Base-by-base conservation (phyloP, 2,329 filamentous ascomycete genomes). In the Chaetomiaceae sp. region DNA sequence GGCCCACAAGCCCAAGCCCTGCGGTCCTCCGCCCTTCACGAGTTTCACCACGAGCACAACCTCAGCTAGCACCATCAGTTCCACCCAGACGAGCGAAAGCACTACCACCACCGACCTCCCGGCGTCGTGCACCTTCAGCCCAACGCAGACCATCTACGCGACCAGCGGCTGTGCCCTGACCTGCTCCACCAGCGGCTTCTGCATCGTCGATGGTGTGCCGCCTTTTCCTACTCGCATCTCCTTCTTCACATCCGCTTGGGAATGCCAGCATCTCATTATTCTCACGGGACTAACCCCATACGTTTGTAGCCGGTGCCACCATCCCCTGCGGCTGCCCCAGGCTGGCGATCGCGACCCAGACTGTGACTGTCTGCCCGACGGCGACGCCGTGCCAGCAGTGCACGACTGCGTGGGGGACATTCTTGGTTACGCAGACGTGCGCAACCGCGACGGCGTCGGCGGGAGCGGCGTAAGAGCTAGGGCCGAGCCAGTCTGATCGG, bases 281-380 rank as follows among this genome's bases (percentile, higher is more conserved):
- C n/a, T n/a, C n/a, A n/a, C n/a, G n/a, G n/a, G n/a, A n/a, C n/a
- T n/a, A n/a, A 29, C 14, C 14, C 27, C 6, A 27, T 27, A 4
- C n/a, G n/a, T n/a, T 29, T 29, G 15, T 39, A 57, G 55, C 48
- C n/a, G 34, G 34, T 9, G 52, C 47, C 1, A 57, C 55, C 5
- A 41, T 50, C 26, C 44, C 56, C 1, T 58, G 56, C 20, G 53
- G 53, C 15, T 58, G 56, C 35, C 42, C 51, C 0, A 48, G 19
- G 0, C 40, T 56, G 0, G 38, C 29, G 3, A 48, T 58, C 24
- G 26, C 41, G 32, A 47, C 51, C 2, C 45, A 49, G 22, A 56
- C 55, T 2, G 49, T 48, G 6, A 56, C 56, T 3, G 18, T 56
- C n/a, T 58, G 56, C 38, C 45, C 56, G 17, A 57, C 51, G 10